phyloP scores from a whole-genome alignment of 371 early-diverging fungal species.

The Catenaria anguillulae region DNA sequence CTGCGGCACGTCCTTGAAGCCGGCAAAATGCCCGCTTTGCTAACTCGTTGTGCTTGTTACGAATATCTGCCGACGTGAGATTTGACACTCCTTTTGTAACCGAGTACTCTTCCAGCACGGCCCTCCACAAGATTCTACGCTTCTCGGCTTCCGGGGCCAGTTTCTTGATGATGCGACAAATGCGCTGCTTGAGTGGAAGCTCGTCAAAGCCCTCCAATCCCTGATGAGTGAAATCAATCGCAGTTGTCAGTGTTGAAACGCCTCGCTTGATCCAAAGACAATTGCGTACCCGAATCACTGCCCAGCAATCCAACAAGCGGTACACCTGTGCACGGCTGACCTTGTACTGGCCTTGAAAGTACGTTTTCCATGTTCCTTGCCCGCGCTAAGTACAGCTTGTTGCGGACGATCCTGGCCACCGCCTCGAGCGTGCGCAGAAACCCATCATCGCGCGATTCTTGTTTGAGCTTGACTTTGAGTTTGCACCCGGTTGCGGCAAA shows the following conservation, averaged over 20 bases:
- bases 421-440: neutral
- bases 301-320: slow-evolving; percentile 1
- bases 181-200: slow-evolving; percentile 6
- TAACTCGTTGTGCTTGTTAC: too few species aligned
- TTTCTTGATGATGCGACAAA: slow-evolving; percentile 5
- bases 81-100: neutral
- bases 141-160: neutral
- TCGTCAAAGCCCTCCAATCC: neutral
- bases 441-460: neutral
- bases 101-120: neutral
- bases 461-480: neutral
- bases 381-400: slow-evolving; percentile 1
- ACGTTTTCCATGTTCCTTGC: neutral
- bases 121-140: neutral
- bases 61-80: neutral
- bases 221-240: neutral
- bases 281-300: neutral
- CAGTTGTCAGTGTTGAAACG: too few species aligned
- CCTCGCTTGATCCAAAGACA: too few species aligned
- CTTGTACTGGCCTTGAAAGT: neutral
- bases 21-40: too few species aligned
- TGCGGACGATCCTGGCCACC: neutral
- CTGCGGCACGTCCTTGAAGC: too few species aligned
- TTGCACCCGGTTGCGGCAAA: neutral
- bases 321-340: slow-evolving; percentile 2